Evolutionary conservation across 441 rosid genomes (phyloP).

Genomic region (Metrosideros polymorpha): DNA sequence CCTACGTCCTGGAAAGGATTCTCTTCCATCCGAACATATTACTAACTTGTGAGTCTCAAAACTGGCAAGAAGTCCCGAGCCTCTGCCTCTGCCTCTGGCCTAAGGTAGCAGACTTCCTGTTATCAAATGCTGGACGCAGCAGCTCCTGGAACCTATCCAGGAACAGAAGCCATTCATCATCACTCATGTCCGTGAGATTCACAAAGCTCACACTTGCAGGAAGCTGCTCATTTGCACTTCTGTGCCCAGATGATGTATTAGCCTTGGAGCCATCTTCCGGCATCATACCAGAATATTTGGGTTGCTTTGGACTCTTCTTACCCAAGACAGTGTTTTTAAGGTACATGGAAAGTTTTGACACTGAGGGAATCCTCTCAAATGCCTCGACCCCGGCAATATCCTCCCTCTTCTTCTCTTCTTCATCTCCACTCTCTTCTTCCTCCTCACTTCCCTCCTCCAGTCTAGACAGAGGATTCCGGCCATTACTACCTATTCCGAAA

Average conservation of each 20-base stretch:
- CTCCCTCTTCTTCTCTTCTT: slow-evolving; percentile 20
- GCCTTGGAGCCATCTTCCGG: slow-evolving; percentile 33
- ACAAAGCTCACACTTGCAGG: slow-evolving; percentile 71
- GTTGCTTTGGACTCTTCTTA: slow-evolving; percentile 25
- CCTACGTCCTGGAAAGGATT: slow-evolving; percentile 9
- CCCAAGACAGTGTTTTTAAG: slow-evolving; percentile 49
- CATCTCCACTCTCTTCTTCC: slow-evolving; percentile 41
- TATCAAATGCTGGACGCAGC: slow-evolving; percentile 55
- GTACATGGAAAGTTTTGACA: slow-evolving; percentile 70
- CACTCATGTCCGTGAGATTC: slow-evolving; percentile 73
- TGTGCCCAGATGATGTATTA: slow-evolving; percentile 59
- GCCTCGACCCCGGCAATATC: slow-evolving; percentile 12
- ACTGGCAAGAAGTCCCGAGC: slow-evolving; percentile 98
- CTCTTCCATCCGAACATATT: neutral
- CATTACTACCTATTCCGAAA: slow-evolving; percentile 25
- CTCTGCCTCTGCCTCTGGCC: slow-evolving; percentile 87
- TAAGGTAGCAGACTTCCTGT: slow-evolving; percentile 50
- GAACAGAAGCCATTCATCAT: slow-evolving; percentile 70
- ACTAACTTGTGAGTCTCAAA: slow-evolving; percentile 35
- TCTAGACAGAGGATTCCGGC: slow-evolving; percentile 51
- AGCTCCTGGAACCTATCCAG: slow-evolving; percentile 65
- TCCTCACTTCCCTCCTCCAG: slow-evolving; percentile 74
- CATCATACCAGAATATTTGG: slow-evolving; percentile 30
- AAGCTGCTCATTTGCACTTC: slow-evolving; percentile 83
- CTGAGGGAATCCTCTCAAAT: slow-evolving; percentile 23